Evolutionary conservation across 2,329 filamentous ascomycete genomes (phyloP).

Genomic region (Tolypocladium endophyticum): DNA sequence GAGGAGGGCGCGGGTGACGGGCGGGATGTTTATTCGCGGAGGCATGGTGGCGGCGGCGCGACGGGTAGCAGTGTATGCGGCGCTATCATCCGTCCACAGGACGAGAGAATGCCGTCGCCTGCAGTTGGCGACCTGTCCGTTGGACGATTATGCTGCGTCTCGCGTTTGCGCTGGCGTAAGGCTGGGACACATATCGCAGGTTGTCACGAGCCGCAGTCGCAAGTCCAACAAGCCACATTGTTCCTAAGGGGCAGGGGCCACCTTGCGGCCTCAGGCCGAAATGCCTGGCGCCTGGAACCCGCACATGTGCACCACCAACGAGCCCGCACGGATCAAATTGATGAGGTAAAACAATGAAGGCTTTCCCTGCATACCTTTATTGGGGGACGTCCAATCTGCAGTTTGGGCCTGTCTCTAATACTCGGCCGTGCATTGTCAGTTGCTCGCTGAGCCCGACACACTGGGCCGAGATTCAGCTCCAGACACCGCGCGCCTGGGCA

Average conservation of each 20-base stretch:
- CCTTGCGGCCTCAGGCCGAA: neutral
- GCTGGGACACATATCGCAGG: neutral
- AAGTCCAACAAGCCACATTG: neutral
- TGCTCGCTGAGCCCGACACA: neutral
- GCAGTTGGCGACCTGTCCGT: neutral
- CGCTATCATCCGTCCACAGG: neutral
- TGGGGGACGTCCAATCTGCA: too few species aligned
- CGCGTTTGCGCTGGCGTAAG: neutral
- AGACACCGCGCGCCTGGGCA: neutral
- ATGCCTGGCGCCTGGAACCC: neutral
- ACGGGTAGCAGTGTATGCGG: neutral
- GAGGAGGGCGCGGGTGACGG: constrained; percentile 76
- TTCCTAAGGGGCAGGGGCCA: neutral
- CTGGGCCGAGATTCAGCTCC: neutral
- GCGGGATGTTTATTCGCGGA: constrained; percentile 81
- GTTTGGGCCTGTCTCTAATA: neutral
- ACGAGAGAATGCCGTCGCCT: neutral
- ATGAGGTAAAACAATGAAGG: too few species aligned
- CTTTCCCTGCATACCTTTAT: too few species aligned
- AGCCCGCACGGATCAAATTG: neutral
- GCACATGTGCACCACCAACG: neutral
- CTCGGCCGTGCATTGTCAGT: neutral
- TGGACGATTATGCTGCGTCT: neutral
- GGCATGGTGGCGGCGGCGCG: constrained; percentile 47
- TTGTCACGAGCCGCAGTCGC: neutral